Evolutionary conservation across 768 basidiomycete species (phyloP).

Genomic region (Vishniacozyma victoriae): DNA sequence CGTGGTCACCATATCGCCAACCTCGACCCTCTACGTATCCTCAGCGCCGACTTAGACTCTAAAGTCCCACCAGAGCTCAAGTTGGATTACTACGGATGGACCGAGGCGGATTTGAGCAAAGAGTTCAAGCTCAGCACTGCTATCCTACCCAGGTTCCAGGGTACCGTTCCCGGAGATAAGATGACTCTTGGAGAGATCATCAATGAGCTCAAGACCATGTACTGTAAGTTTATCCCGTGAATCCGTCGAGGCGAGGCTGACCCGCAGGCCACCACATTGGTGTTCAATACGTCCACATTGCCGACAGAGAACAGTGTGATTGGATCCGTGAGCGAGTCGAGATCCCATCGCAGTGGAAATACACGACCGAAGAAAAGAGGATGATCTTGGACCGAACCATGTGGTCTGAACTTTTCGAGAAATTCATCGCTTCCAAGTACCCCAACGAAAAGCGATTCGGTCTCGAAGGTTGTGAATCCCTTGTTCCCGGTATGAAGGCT

Average conservation of each 20-base stretch:
- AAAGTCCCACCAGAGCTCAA: slow-evolving; percentile 81
- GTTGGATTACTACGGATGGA: slow-evolving; percentile 89
- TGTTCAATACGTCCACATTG: slow-evolving; percentile 64
- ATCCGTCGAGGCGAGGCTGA: slow-evolving; percentile 37
- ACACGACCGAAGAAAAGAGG: slow-evolving; percentile 94
- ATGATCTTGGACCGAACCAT: slow-evolving; percentile 99
- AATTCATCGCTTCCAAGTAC: slow-evolving; percentile 96
- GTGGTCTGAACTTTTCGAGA: slow-evolving; percentile 99
- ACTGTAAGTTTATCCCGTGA: slow-evolving; percentile 59
- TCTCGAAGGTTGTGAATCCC: slow-evolving; percentile 93
- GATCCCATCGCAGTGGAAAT: slow-evolving; percentile 93
- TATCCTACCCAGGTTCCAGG: slow-evolving; percentile 91
- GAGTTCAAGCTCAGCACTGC: slow-evolving; percentile 92
- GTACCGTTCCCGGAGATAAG: slow-evolving; percentile 65
- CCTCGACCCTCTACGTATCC: slow-evolving; percentile 89
- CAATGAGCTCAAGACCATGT: slow-evolving; percentile 80
- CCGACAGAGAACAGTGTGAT: slow-evolving; percentile 97
- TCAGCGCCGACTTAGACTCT: slow-evolving; percentile 76
- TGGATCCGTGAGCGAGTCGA: slow-evolving; percentile 98
- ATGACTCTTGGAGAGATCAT: slow-evolving; percentile 91
- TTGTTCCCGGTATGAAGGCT: slow-evolving; percentile 99
- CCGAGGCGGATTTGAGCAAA: slow-evolving; percentile 87
- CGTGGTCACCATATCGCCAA: slow-evolving; percentile 95
- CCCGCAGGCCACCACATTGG: slow-evolving; percentile 49
- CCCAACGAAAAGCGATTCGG: slow-evolving; percentile 99